These are phyloP conservation scores for Gloeophyllum trabeum DNA, from an alignment of 768 basidiomycete genomes.

Conservation along the genomic window DNA sequence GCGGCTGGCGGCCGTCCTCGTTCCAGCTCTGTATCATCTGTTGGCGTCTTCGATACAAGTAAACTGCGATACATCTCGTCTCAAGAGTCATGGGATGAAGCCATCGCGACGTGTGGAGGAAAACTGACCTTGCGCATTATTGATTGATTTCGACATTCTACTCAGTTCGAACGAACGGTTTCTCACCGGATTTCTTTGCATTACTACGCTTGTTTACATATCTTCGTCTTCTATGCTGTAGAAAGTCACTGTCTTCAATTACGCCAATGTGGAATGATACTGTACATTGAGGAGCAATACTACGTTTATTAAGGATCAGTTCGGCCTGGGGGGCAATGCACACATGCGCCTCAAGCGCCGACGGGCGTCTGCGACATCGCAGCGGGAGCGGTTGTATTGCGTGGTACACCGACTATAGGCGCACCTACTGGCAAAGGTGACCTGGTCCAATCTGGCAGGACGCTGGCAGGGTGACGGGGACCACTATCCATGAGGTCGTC, in stretches of 20 bases:
- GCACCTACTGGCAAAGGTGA: slow-evolving; percentile 52
- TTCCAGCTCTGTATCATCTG: slow-evolving; percentile 21
- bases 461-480: slow-evolving; percentile 21
- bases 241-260: no score
- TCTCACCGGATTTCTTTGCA: no score
- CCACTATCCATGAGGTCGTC: slow-evolving; percentile 17
- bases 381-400: slow-evolving; percentile 3
- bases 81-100: slow-evolving; percentile 51
- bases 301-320: no score
- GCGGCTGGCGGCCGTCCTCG: slow-evolving; percentile 15
- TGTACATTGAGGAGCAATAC: no score
- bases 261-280: no score
- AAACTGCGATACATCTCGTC: slow-evolving; percentile 34
- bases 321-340: no score
- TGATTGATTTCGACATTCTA: slow-evolving; percentile 16
- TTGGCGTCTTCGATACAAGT: slow-evolving; percentile 7
- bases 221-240: no score
- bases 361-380: slow-evolving; percentile 17
- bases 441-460: slow-evolving; percentile 80
- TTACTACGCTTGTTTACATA: no score
- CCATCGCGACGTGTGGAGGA: slow-evolving; percentile 29
- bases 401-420: slow-evolving; percentile 19
- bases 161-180: no score
- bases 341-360: slow-evolving; percentile 27
- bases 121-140: slow-evolving; percentile 52